Conservation (phyloP, 1,284 basidiomycete genomes). For the Trametes pubescens region DNA sequence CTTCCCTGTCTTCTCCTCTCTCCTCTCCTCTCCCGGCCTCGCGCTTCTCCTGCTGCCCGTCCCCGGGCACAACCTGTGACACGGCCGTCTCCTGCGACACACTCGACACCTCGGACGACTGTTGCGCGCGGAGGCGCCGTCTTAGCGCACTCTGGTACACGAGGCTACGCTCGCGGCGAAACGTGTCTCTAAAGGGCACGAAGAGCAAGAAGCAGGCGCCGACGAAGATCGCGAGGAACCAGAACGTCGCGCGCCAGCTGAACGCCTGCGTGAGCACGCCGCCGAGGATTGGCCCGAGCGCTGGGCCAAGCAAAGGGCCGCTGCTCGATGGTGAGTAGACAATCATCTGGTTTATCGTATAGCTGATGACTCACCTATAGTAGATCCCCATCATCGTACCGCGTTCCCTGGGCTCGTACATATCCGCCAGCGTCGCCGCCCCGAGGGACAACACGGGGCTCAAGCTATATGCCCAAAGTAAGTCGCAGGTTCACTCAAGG, state of each 20-base stretch:
- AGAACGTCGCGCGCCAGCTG: slow-evolving; percentile 83
- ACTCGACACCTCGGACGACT: slow-evolving; percentile 29
- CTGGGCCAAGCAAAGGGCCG: slow-evolving; percentile 54
- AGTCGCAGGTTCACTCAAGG: neutral
- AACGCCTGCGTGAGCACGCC: slow-evolving; percentile 76
- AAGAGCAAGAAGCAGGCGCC: slow-evolving; percentile 65
- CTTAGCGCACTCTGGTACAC: slow-evolving; percentile 73
- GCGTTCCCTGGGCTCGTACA: slow-evolving; percentile 81
- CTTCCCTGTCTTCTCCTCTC: slow-evolving; percentile 15
- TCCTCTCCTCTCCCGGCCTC: neutral
- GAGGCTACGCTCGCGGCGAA: slow-evolving; percentile 80
- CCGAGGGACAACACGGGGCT: slow-evolving; percentile 83
- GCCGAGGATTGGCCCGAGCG: slow-evolving; percentile 76
- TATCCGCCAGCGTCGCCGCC: slow-evolving; percentile 84
- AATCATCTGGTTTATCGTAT: no score
- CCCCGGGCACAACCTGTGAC: neutral
- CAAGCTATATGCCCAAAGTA: slow-evolving; percentile 48
- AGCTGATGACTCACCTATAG: slow-evolving; percentile 48
- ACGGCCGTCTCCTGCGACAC: slow-evolving; percentile 13
- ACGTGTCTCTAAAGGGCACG: slow-evolving; percentile 83
- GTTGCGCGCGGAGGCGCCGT: slow-evolving; percentile 32
- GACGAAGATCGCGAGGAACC: slow-evolving; percentile 77
- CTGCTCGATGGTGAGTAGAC: slow-evolving; percentile 32
- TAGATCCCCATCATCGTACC: slow-evolving; percentile 84
- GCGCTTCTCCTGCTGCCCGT: neutral